Evolutionary conservation across 805 yeast genomes (phyloP).

Genomic region (Lipomyces spencermartinsiae): DNA sequence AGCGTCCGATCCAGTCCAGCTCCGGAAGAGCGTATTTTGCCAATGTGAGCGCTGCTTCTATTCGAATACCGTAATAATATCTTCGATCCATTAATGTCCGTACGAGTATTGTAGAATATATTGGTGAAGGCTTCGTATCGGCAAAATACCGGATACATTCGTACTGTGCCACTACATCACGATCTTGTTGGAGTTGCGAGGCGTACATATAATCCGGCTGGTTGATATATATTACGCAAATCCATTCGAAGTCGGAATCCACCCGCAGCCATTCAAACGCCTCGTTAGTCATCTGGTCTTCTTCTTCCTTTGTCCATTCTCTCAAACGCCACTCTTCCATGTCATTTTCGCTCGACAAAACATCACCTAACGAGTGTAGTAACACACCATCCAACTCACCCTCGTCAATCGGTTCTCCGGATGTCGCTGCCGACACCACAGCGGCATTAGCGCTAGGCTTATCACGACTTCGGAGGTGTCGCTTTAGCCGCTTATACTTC

Average conservation of each 20-base stretch:
- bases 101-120: conserved; percentile 77
- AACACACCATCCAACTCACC: conserved; percentile 46
- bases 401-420: conserved; percentile 25
- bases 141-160: conserved; percentile 82
- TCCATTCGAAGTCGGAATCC: conserved; percentile 99
- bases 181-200: conserved; percentile 89
- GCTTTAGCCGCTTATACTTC: conserved; percentile 81
- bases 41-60: conserved; percentile 83
- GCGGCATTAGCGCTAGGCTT: conserved; percentile 42
- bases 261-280: conserved; percentile 98
- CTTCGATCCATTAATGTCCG: conserved; percentile 83
- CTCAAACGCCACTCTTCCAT: conserved; percentile 71
- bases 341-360: conserved; percentile 66
- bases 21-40: conserved; percentile 68
- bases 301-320: conserved; percentile 74
- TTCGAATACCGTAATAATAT: conserved; percentile 86
- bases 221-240: conserved; percentile 75
- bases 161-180: conserved; percentile 94
- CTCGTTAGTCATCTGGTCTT: conserved; percentile 71
- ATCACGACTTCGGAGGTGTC: conserved; percentile 53
- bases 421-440: conserved; percentile 25
- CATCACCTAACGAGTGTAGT: conserved; percentile 75
- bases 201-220: conserved; percentile 96
- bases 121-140: conserved; percentile 60
- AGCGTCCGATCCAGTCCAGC: conserved; percentile 71